phyloP scores from a whole-genome alignment of 805 yeast genomes.

The Candida alai region DNA sequence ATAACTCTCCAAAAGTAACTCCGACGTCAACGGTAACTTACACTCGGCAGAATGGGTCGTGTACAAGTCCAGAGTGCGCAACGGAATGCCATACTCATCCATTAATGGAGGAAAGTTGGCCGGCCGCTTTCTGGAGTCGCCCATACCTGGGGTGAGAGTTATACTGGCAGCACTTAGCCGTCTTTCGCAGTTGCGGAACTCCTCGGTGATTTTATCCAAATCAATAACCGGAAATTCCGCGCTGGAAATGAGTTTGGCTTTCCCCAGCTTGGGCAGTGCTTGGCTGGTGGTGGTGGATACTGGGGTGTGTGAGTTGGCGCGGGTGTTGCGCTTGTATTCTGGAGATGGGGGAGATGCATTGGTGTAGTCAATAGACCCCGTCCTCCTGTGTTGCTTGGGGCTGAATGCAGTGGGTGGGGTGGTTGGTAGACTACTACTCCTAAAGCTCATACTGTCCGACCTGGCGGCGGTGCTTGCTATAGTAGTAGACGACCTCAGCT shows the following conservation, averaged over 20 bases:
- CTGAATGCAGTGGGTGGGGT: background rate
- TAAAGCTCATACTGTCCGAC: too few relatives aligned
- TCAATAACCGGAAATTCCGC: constrained; percentile 11
- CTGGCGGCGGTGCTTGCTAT: background rate
- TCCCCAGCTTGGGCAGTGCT: too few relatives aligned
- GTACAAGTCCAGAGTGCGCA: constrained; percentile 1
- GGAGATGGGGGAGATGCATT: constrained; percentile 1
- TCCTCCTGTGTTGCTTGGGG: too few relatives aligned
- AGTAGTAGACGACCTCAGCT: constrained; percentile 1
- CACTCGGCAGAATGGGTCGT: background rate
- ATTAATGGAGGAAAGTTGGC: too few relatives aligned
- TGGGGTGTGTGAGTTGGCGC: constrained; percentile 1
- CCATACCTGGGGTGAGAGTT: too few relatives aligned
- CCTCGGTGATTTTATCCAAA: constrained; percentile 14
- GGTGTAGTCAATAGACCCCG: constrained; percentile 1
- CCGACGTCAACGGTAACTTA: constrained; percentile 6
- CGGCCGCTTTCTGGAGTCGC: too few relatives aligned
- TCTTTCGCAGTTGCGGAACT: constrained; percentile 9
- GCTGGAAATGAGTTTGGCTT: background rate
- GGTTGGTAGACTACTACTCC: too few relatives aligned
- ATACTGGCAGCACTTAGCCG: constrained; percentile 3
- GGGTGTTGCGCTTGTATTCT: constrained; percentile 1
- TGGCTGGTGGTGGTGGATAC: background rate
- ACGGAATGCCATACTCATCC: too few relatives aligned
- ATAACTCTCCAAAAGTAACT: constrained; percentile 5